Evolutionary conservation across 345 rosid genomes (phyloP).

Genomic region (Euclidium syriacum): DNA sequence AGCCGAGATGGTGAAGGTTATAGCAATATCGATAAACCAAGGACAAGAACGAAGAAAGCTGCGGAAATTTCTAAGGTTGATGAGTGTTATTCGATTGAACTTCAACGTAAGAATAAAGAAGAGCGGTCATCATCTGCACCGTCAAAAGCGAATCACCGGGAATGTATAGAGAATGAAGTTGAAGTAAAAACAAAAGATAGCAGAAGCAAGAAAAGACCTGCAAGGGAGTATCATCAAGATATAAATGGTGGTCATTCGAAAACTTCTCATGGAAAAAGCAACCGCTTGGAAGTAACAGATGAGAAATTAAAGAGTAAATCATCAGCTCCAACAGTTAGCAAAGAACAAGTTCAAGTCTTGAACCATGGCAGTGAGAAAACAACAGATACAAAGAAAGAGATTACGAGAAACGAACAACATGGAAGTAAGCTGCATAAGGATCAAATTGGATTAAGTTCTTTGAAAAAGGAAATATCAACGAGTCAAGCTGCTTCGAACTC

Average conservation of each 20-base stretch:
- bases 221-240: slow-evolving; percentile 32
- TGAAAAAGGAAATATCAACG: slow-evolving; percentile 62
- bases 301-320: slow-evolving; percentile 38
- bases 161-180: slow-evolving; percentile 28
- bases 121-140: slow-evolving; percentile 46
- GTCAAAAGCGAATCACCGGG: slow-evolving; percentile 46
- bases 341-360: slow-evolving; percentile 38
- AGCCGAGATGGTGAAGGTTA: slow-evolving; percentile 31
- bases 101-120: slow-evolving; percentile 44
- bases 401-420: slow-evolving; percentile 44
- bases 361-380: slow-evolving; percentile 36
- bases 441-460: slow-evolving; percentile 58
- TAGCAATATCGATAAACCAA: slow-evolving; percentile 13
- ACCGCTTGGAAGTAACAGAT: slow-evolving; percentile 35
- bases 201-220: slow-evolving; percentile 43
- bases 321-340: slow-evolving; percentile 42
- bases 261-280: slow-evolving; percentile 32
- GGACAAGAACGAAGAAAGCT: slow-evolving; percentile 37
- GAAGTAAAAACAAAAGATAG: slow-evolving; percentile 41
- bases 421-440: slow-evolving; percentile 51
- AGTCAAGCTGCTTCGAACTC: slow-evolving; percentile 61
- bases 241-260: slow-evolving; percentile 32
- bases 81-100: slow-evolving; percentile 13
- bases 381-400: slow-evolving; percentile 38
- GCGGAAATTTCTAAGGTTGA: slow-evolving; percentile 3